These are phyloP conservation scores for Fusarium protoensiforme DNA, from an alignment of 2,329 filamentous ascomycete species.

Conservation along the genomic window DNA sequence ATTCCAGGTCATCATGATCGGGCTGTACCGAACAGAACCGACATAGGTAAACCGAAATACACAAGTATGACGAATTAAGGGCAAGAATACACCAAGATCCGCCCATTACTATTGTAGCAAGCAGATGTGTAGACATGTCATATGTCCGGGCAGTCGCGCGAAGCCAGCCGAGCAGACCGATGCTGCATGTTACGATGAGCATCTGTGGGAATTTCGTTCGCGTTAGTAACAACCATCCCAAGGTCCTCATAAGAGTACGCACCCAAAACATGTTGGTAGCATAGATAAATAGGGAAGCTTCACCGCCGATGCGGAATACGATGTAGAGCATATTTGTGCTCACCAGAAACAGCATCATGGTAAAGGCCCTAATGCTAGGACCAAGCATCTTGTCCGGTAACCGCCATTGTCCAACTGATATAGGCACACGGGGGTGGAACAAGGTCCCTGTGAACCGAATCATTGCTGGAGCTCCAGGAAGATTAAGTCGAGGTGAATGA, in stretches of 20 bases:
- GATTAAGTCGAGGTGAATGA: background rate
- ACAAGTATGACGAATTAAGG: background rate
- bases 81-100: background rate
- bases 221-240: background rate
- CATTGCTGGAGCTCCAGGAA: background rate
- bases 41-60: background rate
- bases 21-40: background rate
- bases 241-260: background rate
- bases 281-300: background rate
- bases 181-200: background rate
- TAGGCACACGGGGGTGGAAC: background rate
- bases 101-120: background rate
- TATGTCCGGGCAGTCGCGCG: background rate
- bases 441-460: background rate
- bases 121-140: background rate
- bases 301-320: slow-evolving; percentile 7
- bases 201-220: background rate
- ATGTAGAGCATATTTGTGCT: slow-evolving; percentile 17
- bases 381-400: slow-evolving; percentile 18
- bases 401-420: slow-evolving; percentile 3
- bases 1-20: background rate
- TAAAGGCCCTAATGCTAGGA: background rate
- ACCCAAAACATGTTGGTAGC: slow-evolving; percentile 10
- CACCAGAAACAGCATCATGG: slow-evolving; percentile 18
- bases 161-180: background rate